A percentile compares a stretch with the other conserved stretches of the same genome.
Evolutionary conservation across 441 rosid genomes (phyloP).

Genomic region (Kokia cookei): DNA sequence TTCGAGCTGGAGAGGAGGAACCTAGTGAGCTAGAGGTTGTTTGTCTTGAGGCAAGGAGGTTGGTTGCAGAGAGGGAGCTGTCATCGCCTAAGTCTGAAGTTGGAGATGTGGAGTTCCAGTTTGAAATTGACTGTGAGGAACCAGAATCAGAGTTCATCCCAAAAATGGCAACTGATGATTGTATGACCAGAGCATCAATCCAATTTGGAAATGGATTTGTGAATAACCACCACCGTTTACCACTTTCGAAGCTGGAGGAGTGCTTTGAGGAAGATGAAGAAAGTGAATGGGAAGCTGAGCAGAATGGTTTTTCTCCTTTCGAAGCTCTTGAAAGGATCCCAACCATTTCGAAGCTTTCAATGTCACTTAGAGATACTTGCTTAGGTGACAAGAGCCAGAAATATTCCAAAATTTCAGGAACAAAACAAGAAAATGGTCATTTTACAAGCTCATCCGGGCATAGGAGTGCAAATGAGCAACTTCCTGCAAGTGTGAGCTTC

Average conservation of each 20-base stretch:
- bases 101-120: constrained; percentile 46
- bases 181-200: not conserved
- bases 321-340: constrained; percentile 27
- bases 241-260: constrained; percentile 72
- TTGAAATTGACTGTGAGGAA: constrained; percentile 53
- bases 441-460: constrained; percentile 56
- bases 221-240: constrained; percentile 24
- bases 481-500: constrained; percentile 66
- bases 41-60: constrained; percentile 46
- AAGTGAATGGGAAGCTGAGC: constrained; percentile 38
- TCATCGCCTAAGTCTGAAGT: constrained; percentile 24
- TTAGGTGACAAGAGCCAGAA: constrained; percentile 40
- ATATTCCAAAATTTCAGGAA: constrained; percentile 27
- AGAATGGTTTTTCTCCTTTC: constrained; percentile 20
- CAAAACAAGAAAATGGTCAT: constrained; percentile 42
- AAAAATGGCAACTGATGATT: not conserved
- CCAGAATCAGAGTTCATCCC: constrained; percentile 2
- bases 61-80: constrained; percentile 27
- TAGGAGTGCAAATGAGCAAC: constrained; percentile 81
- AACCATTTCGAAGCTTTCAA: constrained; percentile 55
- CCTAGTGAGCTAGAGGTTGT: constrained; percentile 65
- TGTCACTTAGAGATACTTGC: constrained; percentile 54
- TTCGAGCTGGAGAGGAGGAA: constrained; percentile 37
- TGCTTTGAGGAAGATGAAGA: constrained; percentile 62
- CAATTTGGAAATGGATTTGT: not conserved